A percentile compares a stretch with the other conserved stretches of the same genome.
phyloP scores from a whole-genome alignment of 169 alveolate genomes.

The Plasmodium cynomolgi region DNA sequence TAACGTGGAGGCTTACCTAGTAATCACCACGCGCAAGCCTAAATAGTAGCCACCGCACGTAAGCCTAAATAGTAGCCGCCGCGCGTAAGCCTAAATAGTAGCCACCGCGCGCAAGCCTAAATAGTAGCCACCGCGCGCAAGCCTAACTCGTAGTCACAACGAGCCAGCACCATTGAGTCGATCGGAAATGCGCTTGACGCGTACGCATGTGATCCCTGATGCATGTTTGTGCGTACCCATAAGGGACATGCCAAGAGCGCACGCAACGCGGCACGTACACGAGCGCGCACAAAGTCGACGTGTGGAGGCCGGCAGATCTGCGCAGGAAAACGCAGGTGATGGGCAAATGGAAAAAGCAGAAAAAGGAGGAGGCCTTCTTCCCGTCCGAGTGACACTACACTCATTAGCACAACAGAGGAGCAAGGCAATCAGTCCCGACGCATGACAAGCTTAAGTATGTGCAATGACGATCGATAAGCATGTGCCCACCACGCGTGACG shows the following conservation, averaged over 20 bases:
- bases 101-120: not conserved
- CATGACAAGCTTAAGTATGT: not conserved
- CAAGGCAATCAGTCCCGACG: not conserved
- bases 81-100: no score
- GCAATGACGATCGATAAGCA: not conserved
- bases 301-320: not conserved
- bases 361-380: not conserved
- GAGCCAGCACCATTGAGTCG: not conserved
- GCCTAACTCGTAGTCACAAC: not conserved
- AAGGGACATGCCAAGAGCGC: not conserved
- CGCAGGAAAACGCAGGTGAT: conserved; percentile 1
- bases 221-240: not conserved
- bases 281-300: not conserved
- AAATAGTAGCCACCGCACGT: not conserved
- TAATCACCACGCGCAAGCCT: not conserved
- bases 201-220: not conserved
- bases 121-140: not conserved
- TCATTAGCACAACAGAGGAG: not conserved
- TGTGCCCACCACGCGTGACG: not conserved
- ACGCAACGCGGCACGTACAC: not conserved
- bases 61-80: no score
- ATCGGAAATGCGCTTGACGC: not conserved
- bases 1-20: not conserved
- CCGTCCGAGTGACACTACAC: not conserved
- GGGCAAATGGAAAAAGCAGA: not conserved